Base-by-base conservation (phyloP, 176 grass and related monocot genomes). In the Aegilops sharonensis region DNA sequence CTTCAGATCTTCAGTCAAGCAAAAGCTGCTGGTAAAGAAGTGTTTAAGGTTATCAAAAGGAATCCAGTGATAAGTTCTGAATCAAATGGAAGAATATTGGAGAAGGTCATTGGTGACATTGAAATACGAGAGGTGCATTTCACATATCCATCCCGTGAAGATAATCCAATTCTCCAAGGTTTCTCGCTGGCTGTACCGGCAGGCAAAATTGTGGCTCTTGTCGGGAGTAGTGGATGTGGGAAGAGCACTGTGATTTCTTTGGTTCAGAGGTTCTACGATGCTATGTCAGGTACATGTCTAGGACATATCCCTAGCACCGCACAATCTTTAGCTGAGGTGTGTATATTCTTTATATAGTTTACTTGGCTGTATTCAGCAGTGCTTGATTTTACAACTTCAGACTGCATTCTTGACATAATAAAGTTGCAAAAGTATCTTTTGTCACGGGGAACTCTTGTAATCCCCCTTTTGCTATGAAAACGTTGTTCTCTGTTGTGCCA, bases 1-100 rank as follows among this genome's bases (percentile, higher is more conserved):
- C 88, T 94, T 47, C 89, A 94, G 73, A 67, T 59, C 59, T 94
- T 94, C 63, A 94, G 80, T 17, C 87, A 94, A 86, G 92, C 89
- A 43, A 85, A 78, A 60, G 72, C 87, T 29, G 87, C 92, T 7
- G 89, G 82, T 21, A 64, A 79, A 32, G 54, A 86, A 70, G 86
- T 94, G 5, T 71, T 89, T 20, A 64, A 85, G 48, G 72, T 86
- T 67, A 89, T 89, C 43, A 91, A 75, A 42, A 91, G 85, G 67
- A 65, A 31, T 29, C 87, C 93, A n/a, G 32, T 27, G 5, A 94
- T 94, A 72, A 73, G 88, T 27, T 85, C 78, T 11, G 68, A 64
- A 56, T 78, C 73, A 13, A 23, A 78, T 23, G 93, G 90, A 45
- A 45, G 23, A 83, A 59, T 83, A 11, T 24, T 92, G 83, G 57